phyloP scores from a whole-genome alignment of 2,329 filamentous ascomycete species.

The Hymenoscyphus repandus region DNA sequence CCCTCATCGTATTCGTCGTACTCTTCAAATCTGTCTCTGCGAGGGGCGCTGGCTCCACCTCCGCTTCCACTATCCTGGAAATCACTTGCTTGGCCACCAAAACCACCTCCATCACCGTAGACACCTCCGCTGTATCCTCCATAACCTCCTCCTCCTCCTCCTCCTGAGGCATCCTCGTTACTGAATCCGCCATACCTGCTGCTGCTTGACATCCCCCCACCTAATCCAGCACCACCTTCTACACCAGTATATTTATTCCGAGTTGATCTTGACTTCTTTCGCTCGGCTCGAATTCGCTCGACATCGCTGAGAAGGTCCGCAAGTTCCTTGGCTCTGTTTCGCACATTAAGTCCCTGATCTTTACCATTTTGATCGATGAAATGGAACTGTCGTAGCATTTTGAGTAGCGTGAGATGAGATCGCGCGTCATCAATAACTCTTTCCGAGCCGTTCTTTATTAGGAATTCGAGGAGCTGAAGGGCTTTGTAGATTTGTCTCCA shows the following conservation, averaged over 20 bases:
- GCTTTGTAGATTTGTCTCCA: constrained; percentile 99
- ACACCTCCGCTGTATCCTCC: constrained; percentile 66
- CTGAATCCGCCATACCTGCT: constrained; percentile 81
- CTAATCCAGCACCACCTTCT: constrained; percentile 68
- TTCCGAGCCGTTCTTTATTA: constrained; percentile 97
- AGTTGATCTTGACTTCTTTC: constrained; percentile 86
- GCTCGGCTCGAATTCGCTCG: constrained; percentile 73
- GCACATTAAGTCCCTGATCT: constrained; percentile 95
- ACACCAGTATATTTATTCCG: constrained; percentile 95
- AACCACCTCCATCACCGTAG: constrained; percentile 93
- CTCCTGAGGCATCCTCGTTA: constrained; percentile 64
- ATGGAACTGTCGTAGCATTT: constrained; percentile 98
- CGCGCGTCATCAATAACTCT: constrained; percentile 95
- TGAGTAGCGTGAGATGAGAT: constrained; percentile 88
- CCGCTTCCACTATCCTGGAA: constrained; percentile 53
- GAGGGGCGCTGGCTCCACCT: constrained; percentile 36
- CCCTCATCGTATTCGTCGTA: constrained; percentile 95
- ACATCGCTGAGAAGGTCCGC: constrained; percentile 91
- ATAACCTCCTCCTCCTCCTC: constrained; percentile 46
- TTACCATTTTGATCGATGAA: constrained; percentile 95
- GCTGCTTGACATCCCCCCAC: constrained; percentile 46
- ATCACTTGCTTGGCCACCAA: constrained; percentile 70
- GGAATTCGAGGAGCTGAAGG: constrained; percentile 90
- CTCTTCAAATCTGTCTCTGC: constrained; percentile 79
- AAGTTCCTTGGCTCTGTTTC: constrained; percentile 92